Base-by-base conservation (phyloP, 495 filamentous ascomycete genomes). In the Acidiella bohemica region DNA sequence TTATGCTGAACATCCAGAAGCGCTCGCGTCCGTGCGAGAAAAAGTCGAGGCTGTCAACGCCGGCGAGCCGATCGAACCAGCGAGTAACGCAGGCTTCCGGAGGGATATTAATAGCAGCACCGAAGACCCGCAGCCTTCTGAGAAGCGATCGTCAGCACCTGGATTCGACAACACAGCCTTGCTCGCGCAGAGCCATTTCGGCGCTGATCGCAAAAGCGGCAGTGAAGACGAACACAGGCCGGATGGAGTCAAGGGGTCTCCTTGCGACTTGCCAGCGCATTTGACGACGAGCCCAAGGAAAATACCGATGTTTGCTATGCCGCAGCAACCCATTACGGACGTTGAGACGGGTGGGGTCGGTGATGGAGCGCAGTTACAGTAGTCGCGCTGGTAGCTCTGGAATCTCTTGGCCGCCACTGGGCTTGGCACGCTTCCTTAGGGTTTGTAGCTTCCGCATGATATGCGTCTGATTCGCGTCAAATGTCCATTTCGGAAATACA, bases 281-380 rank as follows among this genome's bases (percentile, higher is more conserved):
- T 12, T 41, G 17, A 13, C 28, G 11, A 18, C 20, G 7, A 36
- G 9, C n/a, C 26, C 42, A 17, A 36, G 30, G 31, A 47, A 49
- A 30, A 13, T 54, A 27, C 50, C 50, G 10, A 56, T 56, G 53
- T 54, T 56, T 31, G 23, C 25, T 5, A 32, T 49, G 21, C 51
- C 51, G 14, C 16, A 35, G 20, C 28, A 37, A 26, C 53, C 53
- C 10, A 21, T 54, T 7, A 40, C 22, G 33, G 48, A 51, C 30
- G 3, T 39, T 21, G 51, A 54, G 3, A 27, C n/a, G 11, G 18
- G 5, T n/a, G 42, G 24, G 6, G 42, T n/a, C 2, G 23, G 8
- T 28, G 41, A 17, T 9, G 34, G 12, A 33, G 13, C 13, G 24
- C 32, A 36, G 27, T 4, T 38, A 27, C 16, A 33, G 31, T n/a